phyloP scores from a whole-genome alignment of 306 rosid genomes.

The Pyrus betulifolia region DNA sequence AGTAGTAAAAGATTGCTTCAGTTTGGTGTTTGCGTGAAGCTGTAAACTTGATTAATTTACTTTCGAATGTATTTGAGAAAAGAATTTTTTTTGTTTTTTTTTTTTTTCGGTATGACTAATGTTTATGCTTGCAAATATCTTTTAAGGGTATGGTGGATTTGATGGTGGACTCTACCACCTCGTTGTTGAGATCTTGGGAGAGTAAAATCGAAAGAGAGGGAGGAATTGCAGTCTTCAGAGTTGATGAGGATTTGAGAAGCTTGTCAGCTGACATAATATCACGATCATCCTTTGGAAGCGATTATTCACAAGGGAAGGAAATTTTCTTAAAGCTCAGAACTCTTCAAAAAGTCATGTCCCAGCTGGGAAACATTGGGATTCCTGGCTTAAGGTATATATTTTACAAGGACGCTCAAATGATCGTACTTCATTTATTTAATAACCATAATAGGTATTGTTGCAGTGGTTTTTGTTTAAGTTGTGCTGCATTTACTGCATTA shows the following conservation, averaged over 20 bases:
- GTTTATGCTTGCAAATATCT: neutral
- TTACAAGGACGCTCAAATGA: neutral
- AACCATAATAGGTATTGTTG: neutral
- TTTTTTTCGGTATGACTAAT: neutral
- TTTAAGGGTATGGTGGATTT: slow-evolving; percentile 13
- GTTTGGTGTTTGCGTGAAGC: neutral
- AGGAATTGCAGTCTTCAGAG: slow-evolving; percentile 27
- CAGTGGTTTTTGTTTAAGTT: neutral
- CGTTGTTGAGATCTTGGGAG: slow-evolving; percentile 49
- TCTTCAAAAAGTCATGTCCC: slow-evolving; percentile 45
- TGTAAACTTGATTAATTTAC: neutral
- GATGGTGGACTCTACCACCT: slow-evolving; percentile 46
- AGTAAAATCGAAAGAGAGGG: slow-evolving; percentile 32
- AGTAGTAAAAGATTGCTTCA: neutral
- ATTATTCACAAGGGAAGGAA: slow-evolving; percentile 47
- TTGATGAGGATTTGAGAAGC: slow-evolving; percentile 48
- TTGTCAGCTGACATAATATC: slow-evolving; percentile 59
- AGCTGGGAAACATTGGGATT: slow-evolving; percentile 25
- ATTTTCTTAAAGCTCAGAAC: slow-evolving; percentile 56
- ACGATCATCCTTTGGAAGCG: slow-evolving; percentile 66
- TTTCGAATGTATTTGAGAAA: neutral
- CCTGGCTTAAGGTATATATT: slow-evolving; percentile 45
- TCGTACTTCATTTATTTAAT: neutral
- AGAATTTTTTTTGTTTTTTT: neutral
- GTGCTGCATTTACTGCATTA: neutral